A percentile compares a stretch with the other conserved stretches of the same genome.
Evolutionary conservation across 176 grass and related monocot species (phyloP).

Genomic region (Bromus sterilis): DNA sequence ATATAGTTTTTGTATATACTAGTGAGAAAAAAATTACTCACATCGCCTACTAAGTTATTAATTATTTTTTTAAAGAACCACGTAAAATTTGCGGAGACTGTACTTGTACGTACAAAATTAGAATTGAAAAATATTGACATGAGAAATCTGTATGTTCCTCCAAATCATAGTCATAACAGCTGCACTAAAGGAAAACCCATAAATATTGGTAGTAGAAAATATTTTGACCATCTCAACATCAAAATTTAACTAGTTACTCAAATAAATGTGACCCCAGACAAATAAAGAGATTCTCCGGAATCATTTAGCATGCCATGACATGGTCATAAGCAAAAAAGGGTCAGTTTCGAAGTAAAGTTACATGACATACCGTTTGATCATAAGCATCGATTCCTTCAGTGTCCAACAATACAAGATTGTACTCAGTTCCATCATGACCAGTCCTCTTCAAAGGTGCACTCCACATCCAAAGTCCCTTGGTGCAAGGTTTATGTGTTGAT

Average conservation of each 20-base stretch:
- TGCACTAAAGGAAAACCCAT: neutral
- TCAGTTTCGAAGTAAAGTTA: neutral
- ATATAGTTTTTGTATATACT: neutral
- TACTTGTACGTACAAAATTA: neutral
- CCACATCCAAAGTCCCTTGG: slow-evolving; percentile 99
- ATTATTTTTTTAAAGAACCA: neutral
- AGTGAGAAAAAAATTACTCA: neutral
- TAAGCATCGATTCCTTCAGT: slow-evolving; percentile 99
- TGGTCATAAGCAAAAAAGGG: neutral
- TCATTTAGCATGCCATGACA: neutral
- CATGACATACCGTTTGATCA: slow-evolving; percentile 78
- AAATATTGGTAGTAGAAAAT: neutral
- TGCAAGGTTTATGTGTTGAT: slow-evolving; percentile 88
- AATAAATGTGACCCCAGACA: neutral
- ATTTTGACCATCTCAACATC: neutral
- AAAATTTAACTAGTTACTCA: neutral
- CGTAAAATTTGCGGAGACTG: neutral
- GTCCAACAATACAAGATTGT: slow-evolving; percentile 84
- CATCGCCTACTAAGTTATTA: neutral
- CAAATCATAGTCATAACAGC: neutral
- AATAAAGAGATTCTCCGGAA: neutral
- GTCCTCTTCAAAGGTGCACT: slow-evolving; percentile 80
- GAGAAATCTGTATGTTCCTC: neutral
- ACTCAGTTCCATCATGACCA: slow-evolving; percentile 87
- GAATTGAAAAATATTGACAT: neutral